Conservation (phyloP, 495 filamentous ascomycete genomes). For the Aeminium ludgeri region DNA sequence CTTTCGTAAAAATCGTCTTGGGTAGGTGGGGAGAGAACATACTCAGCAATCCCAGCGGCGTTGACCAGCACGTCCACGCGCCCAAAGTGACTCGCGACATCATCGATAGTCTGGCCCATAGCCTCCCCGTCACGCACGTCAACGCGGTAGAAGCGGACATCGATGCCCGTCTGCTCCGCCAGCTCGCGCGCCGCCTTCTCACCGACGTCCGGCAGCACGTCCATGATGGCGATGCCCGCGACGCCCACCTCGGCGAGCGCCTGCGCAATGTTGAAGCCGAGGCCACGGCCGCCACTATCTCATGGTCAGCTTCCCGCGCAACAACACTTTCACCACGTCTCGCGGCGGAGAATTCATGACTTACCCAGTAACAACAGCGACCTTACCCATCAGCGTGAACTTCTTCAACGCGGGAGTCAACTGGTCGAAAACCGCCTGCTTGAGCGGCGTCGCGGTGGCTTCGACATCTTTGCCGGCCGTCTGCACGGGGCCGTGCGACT, state of each 20-base stretch:
- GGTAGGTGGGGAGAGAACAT: conserved; percentile 18
- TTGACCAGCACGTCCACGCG: conserved; percentile 60
- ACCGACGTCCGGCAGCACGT: conserved; percentile 57
- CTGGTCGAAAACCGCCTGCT: conserved; percentile 2
- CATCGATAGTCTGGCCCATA: conserved; percentile 42
- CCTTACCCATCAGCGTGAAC: conserved; percentile 48
- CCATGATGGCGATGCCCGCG: conserved; percentile 56
- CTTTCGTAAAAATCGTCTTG: not conserved
- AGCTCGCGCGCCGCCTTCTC: conserved; percentile 48
- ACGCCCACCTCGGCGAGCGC: conserved; percentile 57
- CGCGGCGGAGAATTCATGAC: conserved; percentile 12
- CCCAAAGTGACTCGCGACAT: conserved; percentile 42
- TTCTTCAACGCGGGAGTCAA: conserved; percentile 44
- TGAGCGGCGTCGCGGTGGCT: conserved; percentile 12
- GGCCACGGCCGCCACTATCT: conserved; percentile 52
- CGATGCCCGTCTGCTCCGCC: conserved; percentile 47
- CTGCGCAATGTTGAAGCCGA: conserved; percentile 62
- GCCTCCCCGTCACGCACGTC: conserved; percentile 53
- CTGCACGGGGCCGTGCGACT: conserved; percentile 8
- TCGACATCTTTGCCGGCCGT: conserved; percentile 13
- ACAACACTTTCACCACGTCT: not conserved
- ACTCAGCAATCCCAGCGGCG: conserved; percentile 72
- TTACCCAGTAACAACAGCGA: conserved; percentile 58
- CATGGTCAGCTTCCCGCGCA: conserved; percentile 2
- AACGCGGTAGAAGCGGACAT: conserved; percentile 53